Base-by-base conservation (phyloP, 768 basidiomycete genomes). In the Collybiopsis confluens region DNA sequence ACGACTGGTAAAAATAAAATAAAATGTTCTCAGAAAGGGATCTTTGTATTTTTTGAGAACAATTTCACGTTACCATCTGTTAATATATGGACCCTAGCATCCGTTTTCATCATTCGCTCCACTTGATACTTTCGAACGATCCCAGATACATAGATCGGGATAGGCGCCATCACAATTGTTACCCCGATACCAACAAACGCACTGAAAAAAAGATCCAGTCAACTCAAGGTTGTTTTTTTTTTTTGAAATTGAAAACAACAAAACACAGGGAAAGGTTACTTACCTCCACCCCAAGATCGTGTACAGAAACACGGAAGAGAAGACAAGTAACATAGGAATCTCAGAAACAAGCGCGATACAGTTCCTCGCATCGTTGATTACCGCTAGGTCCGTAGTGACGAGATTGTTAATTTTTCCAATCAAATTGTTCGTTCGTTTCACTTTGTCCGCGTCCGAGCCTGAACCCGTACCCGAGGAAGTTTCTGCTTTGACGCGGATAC, bases 331-430 rank as follows among this genome's bases (percentile, higher is more conserved):
- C 6, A 51, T 21, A 2, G 58, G 58, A 9, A 52, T 44, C 15
- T 59, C 50, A 18, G 47, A 35, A 33, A 56, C 21, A 16, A 59
- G 23, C 23, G 20, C 30, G 13, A 56, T 33, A n/a, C 46, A 24
- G 43, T 59, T 45, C 24, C 52, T 53, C 27, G 51, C 55, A 16
- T 56, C 44, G 10, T 35, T 49, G 23, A 59, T 56, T 2, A 49
- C 52, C 36, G 42, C 67, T 9, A 80, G 59, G 60, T 83, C 81
- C 3, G 76, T 74, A 20, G 79, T 75, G 50, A 81, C 73, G 8
- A 82, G 64, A 47, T 81, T 82, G 62, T 79, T 82, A 65, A 84
- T 76, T 58, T 74, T 79, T 9, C 82, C 82, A 26, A 76, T 73
- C 13, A 80, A 56, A 53, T 75, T 74, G 7, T 63, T 66, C 5